phyloP scores from a whole-genome alignment of 1,284 basidiomycete species.

The Acaromyces ingoldii region DNA sequence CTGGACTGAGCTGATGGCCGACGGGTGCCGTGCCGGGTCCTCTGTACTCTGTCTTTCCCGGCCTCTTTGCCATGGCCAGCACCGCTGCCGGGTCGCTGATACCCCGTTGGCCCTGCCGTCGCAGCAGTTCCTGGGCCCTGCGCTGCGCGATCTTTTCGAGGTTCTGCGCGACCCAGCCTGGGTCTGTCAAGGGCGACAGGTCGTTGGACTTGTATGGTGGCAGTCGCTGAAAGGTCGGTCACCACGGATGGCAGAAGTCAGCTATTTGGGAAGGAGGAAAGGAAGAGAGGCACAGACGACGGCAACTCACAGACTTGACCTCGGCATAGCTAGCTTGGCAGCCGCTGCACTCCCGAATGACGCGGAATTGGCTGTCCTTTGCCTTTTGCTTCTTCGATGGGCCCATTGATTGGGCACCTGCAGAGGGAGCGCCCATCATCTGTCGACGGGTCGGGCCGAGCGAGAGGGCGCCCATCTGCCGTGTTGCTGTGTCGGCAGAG shows the following conservation, averaged over 20 bases:
- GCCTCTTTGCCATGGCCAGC: too few relatives aligned
- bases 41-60: too few relatives aligned
- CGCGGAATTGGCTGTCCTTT: conserved; percentile 35
- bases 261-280: neutral
- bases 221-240: conserved; percentile 59
- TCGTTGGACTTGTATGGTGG: conserved; percentile 68
- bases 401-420: neutral
- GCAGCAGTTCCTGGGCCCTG: too few relatives aligned
- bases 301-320: conserved; percentile 65
- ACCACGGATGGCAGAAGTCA: neutral
- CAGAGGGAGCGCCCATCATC: neutral
- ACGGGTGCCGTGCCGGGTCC: too few relatives aligned
- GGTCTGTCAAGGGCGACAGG: conserved; percentile 80
- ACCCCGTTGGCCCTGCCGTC: too few relatives aligned
- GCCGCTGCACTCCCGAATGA: conserved; percentile 78
- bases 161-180: conserved; percentile 68
- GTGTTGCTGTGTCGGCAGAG: neutral
- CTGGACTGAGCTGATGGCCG: too few relatives aligned
- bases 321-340: conserved; percentile 82
- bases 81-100: too few relatives aligned
- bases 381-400: neutral
- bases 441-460: neutral
- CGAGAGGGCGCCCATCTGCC: neutral
- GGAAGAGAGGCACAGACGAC: neutral
- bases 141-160: conserved; percentile 6